Evolutionary conservation across 805 yeast genomes (phyloP), one percentile per base, ranked within the genome.

Genomic region (Lipomyces sp.): DNA sequence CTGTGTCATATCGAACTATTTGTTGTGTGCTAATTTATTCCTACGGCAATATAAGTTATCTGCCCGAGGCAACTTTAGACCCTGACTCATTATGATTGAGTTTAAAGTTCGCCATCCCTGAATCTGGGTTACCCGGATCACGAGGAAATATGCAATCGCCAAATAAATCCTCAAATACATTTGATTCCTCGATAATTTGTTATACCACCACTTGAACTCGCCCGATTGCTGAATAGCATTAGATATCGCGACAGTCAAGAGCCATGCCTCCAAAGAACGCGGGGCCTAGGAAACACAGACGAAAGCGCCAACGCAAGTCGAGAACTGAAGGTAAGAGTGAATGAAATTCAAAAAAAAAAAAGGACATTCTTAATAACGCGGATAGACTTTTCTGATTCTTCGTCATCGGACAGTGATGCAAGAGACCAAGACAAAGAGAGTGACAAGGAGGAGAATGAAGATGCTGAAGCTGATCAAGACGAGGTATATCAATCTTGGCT

Each of bases 231-330:
- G 13, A 42, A 15, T 13, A 10, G n/a, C 48, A 15, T 42, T 24
- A 11, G 13, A 1, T 37, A n/a, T 24, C 1, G 24, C 2, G 15
- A 11, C 4, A 42, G 50, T 30, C 30, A 59, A 51, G 53, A 2
- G 63, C 13, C 32, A 29, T 39, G 51, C 39, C 48, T 6, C 48
- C 48, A 15, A 42, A 42, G 24, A 15, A 57, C 4, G 24, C 29
- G 35, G 48, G 24, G 7, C 60, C 53, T 3, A 63, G 60, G 34
- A 55, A 30, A 32, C 66, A 61, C 32, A 50, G 60, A 45, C 64
- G 71, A 35, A 69, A 69, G 53, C 53, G 71, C 18, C 62, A 42
- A 15, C 57, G 71, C 13, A 69, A 67, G 60, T 55, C 71, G 55
- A 63, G 71, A 37, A 69, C 71, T 30, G 63, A 64, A 62, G 70